These are phyloP conservation scores for Psilocybe subaeruginosa DNA, from an alignment of 768 basidiomycete species.

Conservation along the genomic window DNA sequence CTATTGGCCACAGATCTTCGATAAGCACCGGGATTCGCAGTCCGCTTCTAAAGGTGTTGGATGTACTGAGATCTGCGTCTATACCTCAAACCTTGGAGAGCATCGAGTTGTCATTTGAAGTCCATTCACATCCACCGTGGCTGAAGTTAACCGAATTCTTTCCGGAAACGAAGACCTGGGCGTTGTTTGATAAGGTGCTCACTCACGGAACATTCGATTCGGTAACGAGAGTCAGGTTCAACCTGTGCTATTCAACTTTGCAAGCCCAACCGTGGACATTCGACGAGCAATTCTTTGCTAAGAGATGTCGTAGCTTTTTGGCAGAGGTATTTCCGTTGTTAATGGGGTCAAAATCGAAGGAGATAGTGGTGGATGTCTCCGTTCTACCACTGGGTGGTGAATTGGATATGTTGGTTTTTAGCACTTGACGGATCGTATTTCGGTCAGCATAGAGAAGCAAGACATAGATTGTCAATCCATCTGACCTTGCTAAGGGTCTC, in stretches of 20 bases:
- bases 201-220: neutral
- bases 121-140: slow-evolving; percentile 18
- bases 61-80: slow-evolving; percentile 5
- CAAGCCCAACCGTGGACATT: slow-evolving; percentile 19
- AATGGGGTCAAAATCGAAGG: slow-evolving; percentile 3
- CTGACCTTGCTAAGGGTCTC: neutral
- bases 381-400: neutral
- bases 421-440: neutral
- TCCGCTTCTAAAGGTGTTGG: slow-evolving; percentile 10
- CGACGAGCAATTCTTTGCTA: slow-evolving; percentile 11
- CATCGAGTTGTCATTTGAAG: slow-evolving; percentile 13
- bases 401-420: neutral
- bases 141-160: slow-evolving; percentile 15
- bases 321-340: slow-evolving; percentile 14
- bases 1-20: slow-evolving; percentile 12
- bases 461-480: neutral
- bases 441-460: neutral
- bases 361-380: neutral
- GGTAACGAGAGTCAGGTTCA: slow-evolving; percentile 5
- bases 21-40: slow-evolving; percentile 10
- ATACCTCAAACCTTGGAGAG: slow-evolving; percentile 6
- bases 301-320: slow-evolving; percentile 6
- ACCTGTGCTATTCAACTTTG: slow-evolving; percentile 10
- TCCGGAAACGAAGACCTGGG: slow-evolving; percentile 15
- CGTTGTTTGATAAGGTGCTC: slow-evolving; percentile 11